phyloP scores from a whole-genome alignment of 345 rosid species.

The Cardiospermum halicacabum region DNA sequence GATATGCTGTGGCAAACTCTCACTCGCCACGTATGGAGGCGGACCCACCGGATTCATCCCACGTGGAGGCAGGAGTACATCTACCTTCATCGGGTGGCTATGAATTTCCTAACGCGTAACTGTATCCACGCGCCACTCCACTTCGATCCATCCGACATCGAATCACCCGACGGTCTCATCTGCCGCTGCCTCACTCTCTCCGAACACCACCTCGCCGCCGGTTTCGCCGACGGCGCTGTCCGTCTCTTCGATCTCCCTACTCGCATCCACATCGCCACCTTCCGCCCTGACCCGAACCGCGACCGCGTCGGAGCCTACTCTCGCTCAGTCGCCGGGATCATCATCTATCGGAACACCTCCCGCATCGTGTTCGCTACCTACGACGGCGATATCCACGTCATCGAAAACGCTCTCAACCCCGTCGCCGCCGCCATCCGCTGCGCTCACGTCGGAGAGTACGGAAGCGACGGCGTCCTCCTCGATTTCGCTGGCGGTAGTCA shows the following conservation, averaged over 20 bases:
- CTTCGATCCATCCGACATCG: conserved; percentile 55
- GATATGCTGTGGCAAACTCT: conserved; percentile 75
- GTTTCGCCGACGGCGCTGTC: conserved; percentile 83
- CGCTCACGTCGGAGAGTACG: conserved; percentile 52
- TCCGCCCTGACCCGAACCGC: conserved; percentile 41
- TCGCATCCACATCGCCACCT: conserved; percentile 53
- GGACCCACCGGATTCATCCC: conserved; percentile 32
- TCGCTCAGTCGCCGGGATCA: conserved; percentile 68
- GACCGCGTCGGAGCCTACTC: conserved; percentile 74
- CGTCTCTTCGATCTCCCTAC: conserved; percentile 60
- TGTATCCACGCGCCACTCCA: conserved; percentile 41
- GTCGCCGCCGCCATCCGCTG: conserved; percentile 33
- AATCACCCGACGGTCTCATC: conserved; percentile 45
- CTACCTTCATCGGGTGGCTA: conserved; percentile 57
- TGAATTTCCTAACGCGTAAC: conserved; percentile 47
- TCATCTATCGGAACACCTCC: conserved; percentile 25
- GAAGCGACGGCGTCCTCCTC: conserved; percentile 67
- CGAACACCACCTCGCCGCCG: conserved; percentile 68
- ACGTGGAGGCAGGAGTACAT: conserved; percentile 77
- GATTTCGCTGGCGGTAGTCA: conserved; percentile 73
- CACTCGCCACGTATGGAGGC: conserved; percentile 51
- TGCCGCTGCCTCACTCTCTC: conserved; percentile 85
- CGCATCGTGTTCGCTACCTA: conserved; percentile 62
- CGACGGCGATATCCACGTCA: conserved; percentile 80
- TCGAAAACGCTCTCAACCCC: conserved; percentile 23